Evolutionary conservation across 306 rosid genomes (phyloP).

Genomic region (Acacia melanoxylon): DNA sequence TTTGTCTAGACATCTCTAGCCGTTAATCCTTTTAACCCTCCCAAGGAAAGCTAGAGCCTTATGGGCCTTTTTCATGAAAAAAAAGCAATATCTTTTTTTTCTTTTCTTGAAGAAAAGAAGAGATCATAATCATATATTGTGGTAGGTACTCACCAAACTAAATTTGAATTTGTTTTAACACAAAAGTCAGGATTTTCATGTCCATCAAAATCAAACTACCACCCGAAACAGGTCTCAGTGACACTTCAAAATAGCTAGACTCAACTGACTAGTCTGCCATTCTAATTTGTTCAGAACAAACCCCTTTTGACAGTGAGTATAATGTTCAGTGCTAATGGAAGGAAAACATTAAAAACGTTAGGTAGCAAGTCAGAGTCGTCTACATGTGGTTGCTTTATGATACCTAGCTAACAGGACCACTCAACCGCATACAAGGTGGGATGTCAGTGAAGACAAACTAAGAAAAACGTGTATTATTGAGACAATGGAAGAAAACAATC

Average conservation of each 20-base stretch:
- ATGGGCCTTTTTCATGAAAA: not conserved
- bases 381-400: not conserved
- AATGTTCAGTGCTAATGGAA: not conserved
- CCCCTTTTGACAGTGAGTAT: not conserved
- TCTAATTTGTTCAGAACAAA: not conserved
- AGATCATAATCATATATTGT: not conserved
- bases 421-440: too few species aligned
- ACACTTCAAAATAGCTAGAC: not conserved
- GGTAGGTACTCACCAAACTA: conserved; percentile 30
- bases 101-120: not conserved
- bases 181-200: not conserved
- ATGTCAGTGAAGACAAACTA: not conserved
- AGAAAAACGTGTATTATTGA: not conserved
- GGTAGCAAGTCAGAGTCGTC: not conserved
- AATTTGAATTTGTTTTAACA: not conserved
- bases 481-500: not conserved
- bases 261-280: not conserved
- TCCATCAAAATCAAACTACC: conserved; percentile 15
- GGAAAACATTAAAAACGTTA: not conserved
- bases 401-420: not conserved
- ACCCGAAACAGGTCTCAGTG: conserved; percentile 9
- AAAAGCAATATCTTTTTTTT: not conserved
- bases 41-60: not conserved
- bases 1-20: not conserved
- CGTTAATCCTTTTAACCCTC: not conserved